phyloP scores from a whole-genome alignment of 768 basidiomycete genomes.

The Pleurotus sapidus region DNA sequence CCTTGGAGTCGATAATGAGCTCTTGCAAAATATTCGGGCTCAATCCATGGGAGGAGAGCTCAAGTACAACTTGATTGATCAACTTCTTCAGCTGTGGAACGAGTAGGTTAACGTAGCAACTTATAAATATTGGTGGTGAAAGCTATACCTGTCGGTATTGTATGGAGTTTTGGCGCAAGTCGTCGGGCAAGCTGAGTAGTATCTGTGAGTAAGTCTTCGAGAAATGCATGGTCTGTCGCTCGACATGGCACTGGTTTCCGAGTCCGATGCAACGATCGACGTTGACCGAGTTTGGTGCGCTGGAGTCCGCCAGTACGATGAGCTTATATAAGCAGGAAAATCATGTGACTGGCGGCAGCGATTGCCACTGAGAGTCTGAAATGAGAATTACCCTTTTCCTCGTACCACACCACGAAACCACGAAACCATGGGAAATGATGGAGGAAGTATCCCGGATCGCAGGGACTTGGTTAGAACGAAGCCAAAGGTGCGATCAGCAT shows the following conservation, averaged over 20 bases:
- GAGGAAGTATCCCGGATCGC: constrained; percentile 84
- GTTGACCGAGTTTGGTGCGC: too few relatives aligned
- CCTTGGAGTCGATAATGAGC: constrained; percentile 21
- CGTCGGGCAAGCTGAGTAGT: constrained; percentile 66
- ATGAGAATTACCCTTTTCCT: too few relatives aligned
- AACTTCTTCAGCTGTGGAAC: constrained; percentile 82
- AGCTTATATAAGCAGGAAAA: too few relatives aligned
- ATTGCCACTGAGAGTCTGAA: too few relatives aligned
- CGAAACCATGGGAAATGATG: constrained; percentile 77
- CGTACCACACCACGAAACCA: not conserved
- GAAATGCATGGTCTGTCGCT: constrained; percentile 56
- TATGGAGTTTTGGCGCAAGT: constrained; percentile 75
- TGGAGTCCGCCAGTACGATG: too few relatives aligned
- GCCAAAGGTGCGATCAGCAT: constrained; percentile 51
- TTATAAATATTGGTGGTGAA: not conserved
- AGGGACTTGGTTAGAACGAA: constrained; percentile 74
- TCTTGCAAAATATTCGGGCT: constrained; percentile 46
- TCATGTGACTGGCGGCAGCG: too few relatives aligned
- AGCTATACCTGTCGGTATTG: constrained; percentile 72
- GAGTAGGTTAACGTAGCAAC: not conserved
- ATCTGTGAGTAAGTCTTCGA: constrained; percentile 66
- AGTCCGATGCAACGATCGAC: too few relatives aligned
- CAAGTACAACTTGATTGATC: constrained; percentile 77
- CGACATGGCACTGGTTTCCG: too few relatives aligned
- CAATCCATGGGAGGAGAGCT: constrained; percentile 71